These are phyloP conservation scores for Quercus glauca DNA, from an alignment of 306 rosid species.

Conservation along the genomic window DNA sequence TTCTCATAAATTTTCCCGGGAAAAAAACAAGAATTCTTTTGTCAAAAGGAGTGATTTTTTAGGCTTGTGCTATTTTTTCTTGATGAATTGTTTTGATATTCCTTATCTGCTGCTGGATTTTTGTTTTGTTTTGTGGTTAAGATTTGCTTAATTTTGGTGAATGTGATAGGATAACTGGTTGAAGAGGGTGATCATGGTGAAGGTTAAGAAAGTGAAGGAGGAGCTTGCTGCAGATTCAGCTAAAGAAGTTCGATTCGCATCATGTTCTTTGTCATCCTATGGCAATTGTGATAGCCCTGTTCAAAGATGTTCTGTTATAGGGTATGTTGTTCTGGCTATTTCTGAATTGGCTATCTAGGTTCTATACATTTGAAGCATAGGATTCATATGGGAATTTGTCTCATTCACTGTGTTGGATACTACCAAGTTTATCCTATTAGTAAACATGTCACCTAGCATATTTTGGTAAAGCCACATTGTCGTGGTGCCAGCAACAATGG, in stretches of 20 bases:
- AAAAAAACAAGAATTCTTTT: not conserved
- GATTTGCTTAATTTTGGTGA: not conserved
- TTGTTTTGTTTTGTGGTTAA: slow-evolving; percentile 10
- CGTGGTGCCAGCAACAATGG: not conserved
- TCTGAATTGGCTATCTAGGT: not conserved
- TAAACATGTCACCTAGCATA: not conserved
- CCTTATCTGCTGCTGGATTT: not conserved
- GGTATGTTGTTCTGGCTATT: slow-evolving; percentile 30
- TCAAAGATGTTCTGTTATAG: slow-evolving; percentile 14
- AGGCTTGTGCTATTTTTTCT: not conserved
- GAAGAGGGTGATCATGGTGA: slow-evolving; percentile 14
- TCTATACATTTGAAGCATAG: too few relatives aligned
- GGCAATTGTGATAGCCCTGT: slow-evolving; percentile 16
- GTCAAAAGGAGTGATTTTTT: not conserved
- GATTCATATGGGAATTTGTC: not conserved
- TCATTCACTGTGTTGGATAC: not conserved
- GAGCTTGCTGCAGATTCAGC: slow-evolving; percentile 24
- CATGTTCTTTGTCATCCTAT: slow-evolving; percentile 23
- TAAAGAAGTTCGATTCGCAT: slow-evolving; percentile 13
- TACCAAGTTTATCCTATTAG: not conserved
- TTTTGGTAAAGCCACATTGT: not conserved
- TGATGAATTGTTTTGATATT: not conserved
- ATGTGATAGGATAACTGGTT: not conserved
- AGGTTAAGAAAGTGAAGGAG: slow-evolving; percentile 27
- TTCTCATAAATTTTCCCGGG: not conserved